These are phyloP conservation scores for Penicillium concentricum DNA, from an alignment of 2,329 filamentous ascomycete genomes.

Conservation along the genomic window DNA sequence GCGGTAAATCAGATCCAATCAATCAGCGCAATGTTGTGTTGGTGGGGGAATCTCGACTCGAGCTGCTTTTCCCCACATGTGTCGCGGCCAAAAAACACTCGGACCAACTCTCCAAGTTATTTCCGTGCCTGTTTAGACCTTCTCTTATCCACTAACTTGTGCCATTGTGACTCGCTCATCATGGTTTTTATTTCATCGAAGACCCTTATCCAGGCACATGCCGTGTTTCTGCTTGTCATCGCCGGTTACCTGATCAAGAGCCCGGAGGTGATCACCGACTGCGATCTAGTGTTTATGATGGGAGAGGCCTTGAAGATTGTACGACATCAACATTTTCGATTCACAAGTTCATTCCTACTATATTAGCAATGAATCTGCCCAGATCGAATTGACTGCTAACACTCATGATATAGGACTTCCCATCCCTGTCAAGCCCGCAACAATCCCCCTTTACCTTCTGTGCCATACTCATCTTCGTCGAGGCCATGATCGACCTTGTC, in stretches of 20 bases:
- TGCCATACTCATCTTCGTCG: slow-evolving; percentile 69
- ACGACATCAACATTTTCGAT: slow-evolving; percentile 17
- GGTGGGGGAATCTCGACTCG: slow-evolving; percentile 17
- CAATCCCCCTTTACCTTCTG: slow-evolving; percentile 64
- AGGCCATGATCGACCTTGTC: slow-evolving; percentile 64
- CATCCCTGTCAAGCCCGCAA: slow-evolving; percentile 64
- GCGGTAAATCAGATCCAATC: slow-evolving; percentile 3
- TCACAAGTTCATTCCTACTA: background rate
- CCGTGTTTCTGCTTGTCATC: slow-evolving; percentile 79
- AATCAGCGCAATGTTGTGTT: slow-evolving; percentile 2
- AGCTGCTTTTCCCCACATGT: slow-evolving; percentile 26
- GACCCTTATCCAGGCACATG: slow-evolving; percentile 77
- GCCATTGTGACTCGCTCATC: slow-evolving; percentile 17
- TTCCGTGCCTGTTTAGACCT: slow-evolving; percentile 1
- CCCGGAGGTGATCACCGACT: slow-evolving; percentile 71
- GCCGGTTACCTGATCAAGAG: slow-evolving; percentile 79
- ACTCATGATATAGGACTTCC: slow-evolving; percentile 44
- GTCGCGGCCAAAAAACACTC: slow-evolving; percentile 6
- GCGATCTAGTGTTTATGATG: slow-evolving; percentile 75
- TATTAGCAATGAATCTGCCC: background rate
- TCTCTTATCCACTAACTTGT: background rate
- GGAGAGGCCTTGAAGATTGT: slow-evolving; percentile 83
- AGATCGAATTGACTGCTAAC: slow-evolving; percentile 5
- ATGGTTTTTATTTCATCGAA: slow-evolving; percentile 82
- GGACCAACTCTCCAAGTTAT: slow-evolving; percentile 11